Conservation (phyloP, 441 rosid genomes). For the Gossypium trilobum region DNA sequence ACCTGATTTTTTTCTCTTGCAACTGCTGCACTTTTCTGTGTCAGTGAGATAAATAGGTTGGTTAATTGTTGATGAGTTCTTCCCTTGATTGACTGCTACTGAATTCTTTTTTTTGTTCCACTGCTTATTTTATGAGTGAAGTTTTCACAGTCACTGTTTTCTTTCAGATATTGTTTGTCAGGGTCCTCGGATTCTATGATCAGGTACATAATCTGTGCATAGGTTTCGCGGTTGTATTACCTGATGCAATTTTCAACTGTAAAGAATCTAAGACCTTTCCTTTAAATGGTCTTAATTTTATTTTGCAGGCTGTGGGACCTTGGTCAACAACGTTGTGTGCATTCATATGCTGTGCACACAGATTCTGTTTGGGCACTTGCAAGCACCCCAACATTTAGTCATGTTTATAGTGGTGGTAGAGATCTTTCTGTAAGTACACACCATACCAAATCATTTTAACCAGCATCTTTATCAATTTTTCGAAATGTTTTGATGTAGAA, state of each 20-base stretch:
- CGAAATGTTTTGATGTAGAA: neutral
- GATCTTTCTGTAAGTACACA: slow-evolving; percentile 78
- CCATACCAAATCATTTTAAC: slow-evolving; percentile 4
- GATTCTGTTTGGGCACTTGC: slow-evolving; percentile 99
- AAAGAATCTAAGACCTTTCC: slow-evolving; percentile 8
- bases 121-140: neutral
- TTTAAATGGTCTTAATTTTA: slow-evolving; percentile 22
- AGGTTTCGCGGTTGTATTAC: slow-evolving; percentile 3
- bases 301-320: slow-evolving; percentile 90
- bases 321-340: slow-evolving; percentile 96
- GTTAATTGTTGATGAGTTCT: neutral
- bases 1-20: neutral
- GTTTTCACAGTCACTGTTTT: slow-evolving; percentile 16
- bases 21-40: neutral
- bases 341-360: slow-evolving; percentile 98
- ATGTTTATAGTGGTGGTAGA: slow-evolving; percentile 98
- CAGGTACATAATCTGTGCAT: slow-evolving; percentile 42
- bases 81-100: neutral
- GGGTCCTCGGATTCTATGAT: slow-evolving; percentile 99
- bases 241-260: neutral
- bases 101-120: neutral
- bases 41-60: neutral
- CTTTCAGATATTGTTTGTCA: slow-evolving; percentile 86
- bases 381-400: slow-evolving; percentile 82
- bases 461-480: neutral